Evolutionary conservation across 495 filamentous ascomycete genomes (phyloP).

Genomic region (Xylaria acuta): DNA sequence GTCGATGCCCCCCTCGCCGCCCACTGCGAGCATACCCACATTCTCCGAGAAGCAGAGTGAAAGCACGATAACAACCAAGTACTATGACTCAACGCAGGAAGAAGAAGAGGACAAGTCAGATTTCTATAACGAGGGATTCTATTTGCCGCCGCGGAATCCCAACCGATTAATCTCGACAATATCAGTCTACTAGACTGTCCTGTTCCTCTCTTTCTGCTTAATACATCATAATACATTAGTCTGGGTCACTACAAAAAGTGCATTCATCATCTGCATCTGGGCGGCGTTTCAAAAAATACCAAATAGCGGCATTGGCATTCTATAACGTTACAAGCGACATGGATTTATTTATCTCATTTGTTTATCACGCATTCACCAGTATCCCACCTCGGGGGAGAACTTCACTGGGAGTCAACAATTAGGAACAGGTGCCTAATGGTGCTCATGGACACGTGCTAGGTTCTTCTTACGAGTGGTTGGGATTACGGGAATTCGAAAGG

Average conservation of each 20-base stretch:
- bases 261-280: constrained; percentile 49
- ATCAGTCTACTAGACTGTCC: constrained; percentile 55
- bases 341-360: constrained; percentile 36
- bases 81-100: constrained; percentile 48
- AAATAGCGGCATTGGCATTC: constrained; percentile 45
- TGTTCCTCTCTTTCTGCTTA: constrained; percentile 31
- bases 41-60: constrained; percentile 73
- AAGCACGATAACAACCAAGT: constrained; percentile 58
- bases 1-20: constrained; percentile 85
- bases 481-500: constrained; percentile 24
- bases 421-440: constrained; percentile 14
- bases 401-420: background rate
- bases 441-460: constrained; percentile 18
- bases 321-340: constrained; percentile 40
- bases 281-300: constrained; percentile 52
- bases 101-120: constrained; percentile 49
- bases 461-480: constrained; percentile 10
- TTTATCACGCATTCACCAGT: constrained; percentile 20
- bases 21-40: constrained; percentile 65
- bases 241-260: constrained; percentile 35
- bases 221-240: constrained; percentile 30
- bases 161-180: constrained; percentile 54
- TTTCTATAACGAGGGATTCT: constrained; percentile 68
- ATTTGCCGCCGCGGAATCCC: constrained; percentile 59
- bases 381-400: constrained; percentile 26